Evolutionary conservation across 2,329 filamentous ascomycete genomes (phyloP), one percentile per base, ranked within the genome.

Genomic region (Tothia fuscella): DNA sequence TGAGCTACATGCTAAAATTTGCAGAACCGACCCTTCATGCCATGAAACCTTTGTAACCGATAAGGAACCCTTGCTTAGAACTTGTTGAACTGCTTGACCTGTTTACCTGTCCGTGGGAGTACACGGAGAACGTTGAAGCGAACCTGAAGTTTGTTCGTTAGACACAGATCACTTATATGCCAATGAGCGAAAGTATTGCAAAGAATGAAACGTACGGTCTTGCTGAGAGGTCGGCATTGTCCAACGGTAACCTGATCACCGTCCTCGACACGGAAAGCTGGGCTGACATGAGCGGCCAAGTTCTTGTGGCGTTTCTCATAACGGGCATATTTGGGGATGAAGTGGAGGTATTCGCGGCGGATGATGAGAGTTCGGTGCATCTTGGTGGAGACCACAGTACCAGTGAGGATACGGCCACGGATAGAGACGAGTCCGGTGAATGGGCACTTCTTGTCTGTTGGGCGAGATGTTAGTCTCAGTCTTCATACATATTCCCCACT

Each of bases 221-320:
- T 98, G 84, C 81, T 88, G 62, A 98, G 78, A 63, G 91, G 91
- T 71, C 91, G 78, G 85, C 91, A 98, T 78, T 98, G 91, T 73
- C 91, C 91, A 70, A 98, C 89, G 60, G 89, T 94, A 61, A 98
- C 93, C 74, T 89, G 82, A 73, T 98, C 91, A 80, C 91, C 93
- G 68, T 96, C 89, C 76, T 93, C 84, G 60, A 96, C 88, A 94
- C 91, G 91, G 87, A 98, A 98, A 70, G 89, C 89, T 60, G 91
- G 91, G 53, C 88, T 95, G 62, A 96, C 89, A 80, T 98, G 91
- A 56, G 89, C 91, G 63, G 91, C 86, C 55, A 98, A 78, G 82
- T 98, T 98, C 83, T 95, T 95, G 85, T 98, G 91, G 70, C 91
- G 80, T 82, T 95, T 96, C 86, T 98, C 93, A 72, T 98, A 98